Base-by-base conservation (phyloP, 2,329 filamentous ascomycete genomes). In the Cytospora piceae region DNA sequence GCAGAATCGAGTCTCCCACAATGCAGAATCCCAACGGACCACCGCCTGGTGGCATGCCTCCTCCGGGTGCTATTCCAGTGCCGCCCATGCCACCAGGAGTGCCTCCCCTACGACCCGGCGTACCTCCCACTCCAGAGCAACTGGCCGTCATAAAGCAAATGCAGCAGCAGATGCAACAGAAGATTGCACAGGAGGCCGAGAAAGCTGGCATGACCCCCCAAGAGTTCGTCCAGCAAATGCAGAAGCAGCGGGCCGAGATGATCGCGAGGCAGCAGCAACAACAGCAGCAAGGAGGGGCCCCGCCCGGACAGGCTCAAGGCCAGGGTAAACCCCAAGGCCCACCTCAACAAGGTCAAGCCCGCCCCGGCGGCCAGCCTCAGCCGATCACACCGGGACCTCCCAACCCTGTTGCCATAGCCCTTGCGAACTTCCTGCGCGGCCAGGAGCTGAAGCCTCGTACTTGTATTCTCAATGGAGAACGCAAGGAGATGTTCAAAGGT, bases 401-500 rank as follows among this genome's bases (percentile, higher is more conserved):
- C 6, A 95, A 96, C 72, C 94, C 94, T 49, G 88, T 93, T 73
- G 94, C 93, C 24, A 80, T 98, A 55, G 93, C 94, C 11, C 85
- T 99, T 63, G 96, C 95, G 71, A 90, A 92, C 74, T 99, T 96
- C 79, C 81, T 99, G 67, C 88, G 89, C 71, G 78, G 85, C 66
- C 94, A 97, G 79, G 87, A 95, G 67, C 81, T 99, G 70, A 99
- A 99, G 85, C 85, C 87, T 22, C 85, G 95, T 69, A 97, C 94
- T 22, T 94, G 92, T 76, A 96, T 99, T 70, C 86, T 98, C 70
- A 94, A 97, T 71, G 95, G 95, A 73, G 94, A 97, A 83, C 87
- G 95, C 73, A 98, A 97, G 80, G 94, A 99, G 71, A 96, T 99
- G 92, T 98, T 99, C 79, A 91, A 90, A 84, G 93, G 93, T 94